Base-by-base conservation (phyloP, 768 basidiomycete genomes). In the Russula sp. region DNA sequence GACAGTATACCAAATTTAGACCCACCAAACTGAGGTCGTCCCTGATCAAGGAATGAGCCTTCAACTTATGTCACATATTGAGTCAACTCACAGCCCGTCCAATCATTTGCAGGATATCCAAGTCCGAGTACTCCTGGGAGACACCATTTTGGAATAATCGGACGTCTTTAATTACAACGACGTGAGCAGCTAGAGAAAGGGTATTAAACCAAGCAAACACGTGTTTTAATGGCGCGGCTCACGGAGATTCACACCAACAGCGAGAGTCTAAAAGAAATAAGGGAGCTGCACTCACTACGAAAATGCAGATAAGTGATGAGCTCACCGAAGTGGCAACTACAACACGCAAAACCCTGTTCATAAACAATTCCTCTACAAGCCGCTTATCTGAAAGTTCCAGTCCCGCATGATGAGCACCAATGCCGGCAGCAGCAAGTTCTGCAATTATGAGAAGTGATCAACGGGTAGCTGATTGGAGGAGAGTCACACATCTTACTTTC, bases 181-280 rank as follows among this genome's bases (percentile, higher is more conserved):
- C 89, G 68, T 96, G 91, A 1, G 95, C 94, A 50, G 96, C 91
- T 93, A 64, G 2, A 63, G 13, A 39, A 47, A 39, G 16, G 5
- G 34, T 4, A n/a, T 57, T 56, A 29, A n/a, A 39, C 42, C 55
- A 43, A 51, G 20, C 56, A 42, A 52, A 16, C 20, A 4, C 29
- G 29, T 11, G 51, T 43, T 59, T 22, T 32, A 11, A 25, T 13
- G 56, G 51, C 39, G 25, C 10, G 20, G 75, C 85, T 65, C 69
- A 92, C 92, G 97, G 57, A 98, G 78, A 70, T 99, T 98, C 38
- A 98, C 93, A 1, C 97, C 96, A 42, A 98, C 93, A 0, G 97
- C 95, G 29, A 99, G 78, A 14, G 96, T 98, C 90, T 95, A 67
- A 2, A 61, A 58, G 45, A 46, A 34, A 42, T 59, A 35, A 41